Base-by-base conservation (phyloP, 2,329 filamentous ascomycete genomes). In the Aspergillus sp. region DNA sequence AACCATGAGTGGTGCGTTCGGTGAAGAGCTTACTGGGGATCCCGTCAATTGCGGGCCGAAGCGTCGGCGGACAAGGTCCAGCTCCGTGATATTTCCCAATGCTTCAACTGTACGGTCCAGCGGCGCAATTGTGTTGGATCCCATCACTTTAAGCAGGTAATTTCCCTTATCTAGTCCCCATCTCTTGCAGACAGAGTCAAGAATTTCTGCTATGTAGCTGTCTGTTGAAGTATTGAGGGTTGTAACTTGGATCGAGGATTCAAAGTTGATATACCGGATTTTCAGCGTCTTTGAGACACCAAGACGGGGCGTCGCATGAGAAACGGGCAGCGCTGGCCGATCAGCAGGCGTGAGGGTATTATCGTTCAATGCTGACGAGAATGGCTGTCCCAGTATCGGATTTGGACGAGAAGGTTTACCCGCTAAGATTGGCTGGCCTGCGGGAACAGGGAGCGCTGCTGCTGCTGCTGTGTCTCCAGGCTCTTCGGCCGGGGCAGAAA, bases 161-260 rank as follows among this genome's bases (percentile, higher is more conserved):
- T 85, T 80, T 1, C 80, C 85, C 68, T 86, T 87, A 67, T 88
- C 85, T n/a, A 88, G 75, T 3, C 83, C 81, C 66, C 87, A 81
- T 60, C 83, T 79, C 57, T 84, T 83, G 71, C 85, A 88, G 1
- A 85, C 82, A 41, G 81, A 80, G 62, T 87, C 85, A 59, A 88
- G 81, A 48, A 88, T 80, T 68, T 88, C 85, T n/a, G 85, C 85
- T 57, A 88, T 84, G 66, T 88, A 88, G 45, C 84, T 87, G 64
- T 88, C 85, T 1, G 84, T 85, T 3, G 84, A 85, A 30, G 84
- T 84, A 52, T 82, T 81, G 51, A 86, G 74, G 3, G 80, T 81
- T 55, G 81, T 81, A 20, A 77, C 77, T 61, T 80, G 81, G 6
- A 73, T 74, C 30, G 82, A 81, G 62, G 83, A 83, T 56, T 86